phyloP scores from a whole-genome alignment of 2,329 filamentous ascomycete genomes.

The Pseudocercospora pini-densiflorae region DNA sequence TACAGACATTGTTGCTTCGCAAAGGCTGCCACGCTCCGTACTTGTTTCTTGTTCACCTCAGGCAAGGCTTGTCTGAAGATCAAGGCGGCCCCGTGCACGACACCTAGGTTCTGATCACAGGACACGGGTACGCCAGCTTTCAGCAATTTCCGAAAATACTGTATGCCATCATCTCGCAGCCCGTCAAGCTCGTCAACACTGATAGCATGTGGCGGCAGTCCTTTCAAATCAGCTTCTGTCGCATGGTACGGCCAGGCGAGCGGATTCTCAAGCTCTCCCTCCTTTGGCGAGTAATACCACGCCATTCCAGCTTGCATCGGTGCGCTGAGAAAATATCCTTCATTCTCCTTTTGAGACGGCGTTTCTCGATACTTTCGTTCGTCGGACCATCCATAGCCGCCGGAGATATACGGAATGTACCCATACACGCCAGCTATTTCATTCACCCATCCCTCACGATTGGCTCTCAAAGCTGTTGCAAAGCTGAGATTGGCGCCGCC shows the following conservation, averaged over 20 bases:
- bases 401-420: constrained; percentile 32
- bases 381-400: constrained; percentile 20
- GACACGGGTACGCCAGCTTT: constrained; percentile 34
- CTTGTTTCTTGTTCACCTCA: constrained; percentile 29
- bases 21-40: constrained; percentile 31
- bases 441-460: constrained; percentile 35
- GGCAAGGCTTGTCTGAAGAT: constrained; percentile 35
- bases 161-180: constrained; percentile 37
- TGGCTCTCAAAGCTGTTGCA: constrained; percentile 35
- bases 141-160: constrained; percentile 32
- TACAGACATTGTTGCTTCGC: constrained; percentile 18
- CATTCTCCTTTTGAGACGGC: constrained; percentile 35
- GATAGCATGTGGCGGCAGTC: constrained; percentile 35
- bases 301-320: constrained; percentile 20
- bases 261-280: constrained; percentile 26
- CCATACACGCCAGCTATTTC: constrained; percentile 35
- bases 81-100: constrained; percentile 30
- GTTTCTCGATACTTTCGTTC: constrained; percentile 18
- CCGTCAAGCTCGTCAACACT: constrained; percentile 39
- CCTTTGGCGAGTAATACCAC: constrained; percentile 21
- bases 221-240: constrained; percentile 33
- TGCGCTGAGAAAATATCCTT: constrained; percentile 35
- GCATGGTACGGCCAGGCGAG: constrained; percentile 41
- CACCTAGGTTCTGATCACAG: constrained; percentile 35
- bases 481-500: constrained; percentile 39